Conservation (phyloP, 495 filamentous ascomycete species). For the Penicillium daleae region DNA sequence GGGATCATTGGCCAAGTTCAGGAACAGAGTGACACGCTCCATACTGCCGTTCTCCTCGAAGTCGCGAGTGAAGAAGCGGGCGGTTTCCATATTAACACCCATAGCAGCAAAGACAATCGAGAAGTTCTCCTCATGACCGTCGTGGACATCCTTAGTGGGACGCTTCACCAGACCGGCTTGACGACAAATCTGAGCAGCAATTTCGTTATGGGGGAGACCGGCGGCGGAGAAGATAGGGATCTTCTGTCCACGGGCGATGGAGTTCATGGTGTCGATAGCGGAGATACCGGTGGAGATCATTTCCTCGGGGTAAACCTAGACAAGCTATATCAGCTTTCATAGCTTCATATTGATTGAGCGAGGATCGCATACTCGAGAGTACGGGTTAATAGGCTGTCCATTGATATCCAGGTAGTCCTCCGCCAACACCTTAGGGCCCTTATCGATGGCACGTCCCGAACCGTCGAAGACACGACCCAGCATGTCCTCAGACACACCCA, state of each 20-base stretch:
- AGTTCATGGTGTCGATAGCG: conserved; percentile 99
- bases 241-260: conserved; percentile 98
- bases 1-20: conserved; percentile 98
- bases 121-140: conserved; percentile 98
- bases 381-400: conserved; percentile 98
- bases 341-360: neutral
- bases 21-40: conserved; percentile 95
- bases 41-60: conserved; percentile 99
- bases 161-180: conserved; percentile 90
- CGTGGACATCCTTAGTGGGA: conserved; percentile 93
- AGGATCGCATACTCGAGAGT: conserved; percentile 72
- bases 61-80: conserved; percentile 96
- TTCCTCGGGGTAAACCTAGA: conserved; percentile 94
- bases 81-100: conserved; percentile 99
- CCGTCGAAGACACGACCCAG: conserved; percentile 98
- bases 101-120: conserved; percentile 99
- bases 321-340: conserved; percentile 24
- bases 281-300: conserved; percentile 99
- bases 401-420: conserved; percentile 99
- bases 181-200: conserved; percentile 95
- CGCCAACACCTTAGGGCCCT: conserved; percentile 96
- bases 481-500: conserved; percentile 99
- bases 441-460: conserved; percentile 95
- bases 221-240: conserved; percentile 99
- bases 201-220: conserved; percentile 98